A percentile compares a stretch with the other conserved stretches of the same genome.
Evolutionary conservation across 1,284 basidiomycete genomes (phyloP).

Genomic region (Gomphus sp.): DNA sequence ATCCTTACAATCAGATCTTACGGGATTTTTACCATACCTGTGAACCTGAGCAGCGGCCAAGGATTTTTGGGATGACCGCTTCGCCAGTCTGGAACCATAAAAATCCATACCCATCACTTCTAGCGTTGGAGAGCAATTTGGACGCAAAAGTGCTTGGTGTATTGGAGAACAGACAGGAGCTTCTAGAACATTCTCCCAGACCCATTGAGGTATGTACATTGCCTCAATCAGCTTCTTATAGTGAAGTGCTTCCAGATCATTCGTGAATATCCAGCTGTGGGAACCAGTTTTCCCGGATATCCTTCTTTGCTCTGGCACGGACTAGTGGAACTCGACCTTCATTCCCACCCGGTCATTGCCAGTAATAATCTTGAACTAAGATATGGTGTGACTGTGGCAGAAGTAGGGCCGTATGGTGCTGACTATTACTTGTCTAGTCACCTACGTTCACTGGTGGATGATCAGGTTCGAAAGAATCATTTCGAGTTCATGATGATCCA

Average conservation of each 20-base stretch:
- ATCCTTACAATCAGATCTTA: slow-evolving; percentile 77
- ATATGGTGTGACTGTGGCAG: slow-evolving; percentile 47
- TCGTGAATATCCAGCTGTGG: slow-evolving; percentile 43
- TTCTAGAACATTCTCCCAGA: slow-evolving; percentile 49
- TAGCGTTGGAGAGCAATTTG: slow-evolving; percentile 59
- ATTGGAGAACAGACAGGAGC: slow-evolving; percentile 52
- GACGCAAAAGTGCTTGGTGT: slow-evolving; percentile 69
- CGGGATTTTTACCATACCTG: slow-evolving; percentile 57
- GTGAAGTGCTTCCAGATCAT: slow-evolving; percentile 35
- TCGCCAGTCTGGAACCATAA: slow-evolving; percentile 75
- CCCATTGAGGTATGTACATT: slow-evolving; percentile 48
- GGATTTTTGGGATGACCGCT: slow-evolving; percentile 84
- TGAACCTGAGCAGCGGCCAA: slow-evolving; percentile 44
- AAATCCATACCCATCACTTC: slow-evolving; percentile 48
- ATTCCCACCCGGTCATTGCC: slow-evolving; percentile 19
- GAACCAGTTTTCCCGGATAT: slow-evolving; percentile 39
- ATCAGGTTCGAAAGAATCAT: not conserved
- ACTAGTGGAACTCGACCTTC: slow-evolving; percentile 37
- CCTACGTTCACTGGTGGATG: slow-evolving; percentile 4
- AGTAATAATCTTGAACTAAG: slow-evolving; percentile 46
- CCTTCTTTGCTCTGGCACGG: slow-evolving; percentile 47
- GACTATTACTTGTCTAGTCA: slow-evolving; percentile 41
- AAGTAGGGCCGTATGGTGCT: slow-evolving; percentile 44
- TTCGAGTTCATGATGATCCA: not conserved
- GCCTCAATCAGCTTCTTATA: not conserved